Percentiles rank a stretch among this genome's conserved stretches.
These are phyloP conservation scores for Podaxis pistillaris DNA, from an alignment of 768 basidiomycete species.

Conservation along the genomic window DNA sequence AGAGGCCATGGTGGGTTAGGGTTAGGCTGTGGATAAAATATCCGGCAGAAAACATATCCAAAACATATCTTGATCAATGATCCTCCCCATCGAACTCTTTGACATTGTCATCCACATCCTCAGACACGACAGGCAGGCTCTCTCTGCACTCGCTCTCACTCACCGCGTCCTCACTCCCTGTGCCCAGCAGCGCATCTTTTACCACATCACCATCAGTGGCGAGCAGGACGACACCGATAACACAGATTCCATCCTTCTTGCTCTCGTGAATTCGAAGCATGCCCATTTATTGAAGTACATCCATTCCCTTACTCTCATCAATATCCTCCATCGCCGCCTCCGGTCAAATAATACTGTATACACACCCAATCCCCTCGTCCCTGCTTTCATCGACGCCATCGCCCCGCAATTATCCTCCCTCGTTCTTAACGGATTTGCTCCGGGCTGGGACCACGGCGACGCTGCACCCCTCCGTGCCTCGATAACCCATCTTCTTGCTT, in stretches of 20 bases:
- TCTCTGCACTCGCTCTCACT: not conserved
- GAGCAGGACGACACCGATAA: not conserved
- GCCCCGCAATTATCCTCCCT: not conserved
- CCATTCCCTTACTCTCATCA: not conserved
- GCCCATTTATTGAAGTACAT: slow-evolving; percentile 1
- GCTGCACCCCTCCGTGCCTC: not conserved
- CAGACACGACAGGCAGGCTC: not conserved
- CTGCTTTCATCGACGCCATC: slow-evolving; percentile 4
- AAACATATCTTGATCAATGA: slow-evolving; percentile 7
- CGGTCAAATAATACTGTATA: not conserved
- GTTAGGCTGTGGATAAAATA: not conserved
- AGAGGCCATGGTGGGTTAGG: slow-evolving; percentile 9
- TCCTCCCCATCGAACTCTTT: slow-evolving; percentile 10
- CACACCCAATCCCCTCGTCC: not conserved
- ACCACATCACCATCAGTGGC: slow-evolving; percentile 1
- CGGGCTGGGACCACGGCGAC: not conserved
- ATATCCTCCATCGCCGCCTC: not conserved
- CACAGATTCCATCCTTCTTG: slow-evolving; percentile 3
- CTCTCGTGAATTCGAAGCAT: not conserved
- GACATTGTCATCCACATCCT: slow-evolving; percentile 5
- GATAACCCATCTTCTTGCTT: not conserved
- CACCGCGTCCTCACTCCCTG: not conserved
- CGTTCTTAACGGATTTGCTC: not conserved
- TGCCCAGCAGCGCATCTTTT: not conserved
- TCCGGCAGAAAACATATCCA: not conserved